These are phyloP conservation scores for Pseudogymnoascus sp. DNA, from an alignment of 2,329 filamentous ascomycete genomes.

Conservation along the genomic window DNA sequence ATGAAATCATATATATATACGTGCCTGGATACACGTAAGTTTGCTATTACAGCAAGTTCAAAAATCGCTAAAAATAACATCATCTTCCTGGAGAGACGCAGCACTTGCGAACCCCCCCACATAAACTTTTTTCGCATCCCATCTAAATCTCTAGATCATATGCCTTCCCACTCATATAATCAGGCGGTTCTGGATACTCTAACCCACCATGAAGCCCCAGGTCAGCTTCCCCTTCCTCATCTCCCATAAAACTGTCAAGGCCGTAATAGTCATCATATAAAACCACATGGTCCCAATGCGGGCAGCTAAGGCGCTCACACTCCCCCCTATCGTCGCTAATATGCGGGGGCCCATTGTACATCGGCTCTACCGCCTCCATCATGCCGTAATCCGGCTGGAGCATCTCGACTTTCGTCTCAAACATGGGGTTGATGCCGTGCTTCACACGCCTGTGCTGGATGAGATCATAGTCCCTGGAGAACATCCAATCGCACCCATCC, in stretches of 20 bases:
- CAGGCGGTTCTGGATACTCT: not conserved
- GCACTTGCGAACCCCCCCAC: not conserved
- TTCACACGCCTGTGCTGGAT: conserved; percentile 44
- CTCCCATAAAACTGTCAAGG: not conserved
- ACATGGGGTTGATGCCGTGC: conserved; percentile 23
- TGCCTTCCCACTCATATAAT: not conserved
- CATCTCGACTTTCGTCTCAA: not conserved
- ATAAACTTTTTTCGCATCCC: not conserved
- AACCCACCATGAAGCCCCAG: not conserved
- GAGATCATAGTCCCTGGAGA: conserved; percentile 49
- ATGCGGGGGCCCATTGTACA: not conserved
- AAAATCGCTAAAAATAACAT: not conserved
- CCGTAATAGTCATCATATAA: not conserved
- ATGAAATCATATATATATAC: not conserved
- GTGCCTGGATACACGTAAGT: not conserved
- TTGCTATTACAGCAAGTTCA: not conserved
- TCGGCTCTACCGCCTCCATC: not conserved
- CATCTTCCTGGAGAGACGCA: not conserved
- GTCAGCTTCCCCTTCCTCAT: not conserved
- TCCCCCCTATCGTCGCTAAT: not conserved
- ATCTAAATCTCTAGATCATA: not conserved
- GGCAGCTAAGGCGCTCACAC: not conserved
- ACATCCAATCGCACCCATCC: conserved; percentile 42
- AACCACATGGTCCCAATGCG: not conserved
- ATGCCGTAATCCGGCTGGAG: not conserved